Evolutionary conservation across 2,329 filamentous ascomycete genomes (phyloP).

Genomic region (Ophiostoma triangulosporum): DNA sequence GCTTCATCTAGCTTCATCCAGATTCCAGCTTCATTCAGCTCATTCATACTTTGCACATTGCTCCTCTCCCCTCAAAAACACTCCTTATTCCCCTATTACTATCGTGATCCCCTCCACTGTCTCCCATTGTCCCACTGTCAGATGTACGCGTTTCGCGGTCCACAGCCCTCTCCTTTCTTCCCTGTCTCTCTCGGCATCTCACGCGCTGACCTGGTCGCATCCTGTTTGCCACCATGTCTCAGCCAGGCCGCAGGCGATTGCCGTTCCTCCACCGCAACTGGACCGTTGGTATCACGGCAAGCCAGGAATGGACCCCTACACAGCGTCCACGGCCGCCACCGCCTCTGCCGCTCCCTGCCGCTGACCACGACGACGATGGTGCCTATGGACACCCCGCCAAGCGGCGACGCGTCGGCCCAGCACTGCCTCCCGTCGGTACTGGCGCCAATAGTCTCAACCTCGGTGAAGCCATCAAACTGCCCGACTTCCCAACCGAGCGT

Average conservation of each 20-base stretch:
- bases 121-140: not conserved
- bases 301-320: slow-evolving; percentile 26
- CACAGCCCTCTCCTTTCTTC: not conserved
- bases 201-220: not conserved
- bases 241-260: slow-evolving; percentile 24
- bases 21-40: not conserved
- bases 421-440: not conserved
- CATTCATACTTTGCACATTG: not conserved
- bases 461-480: slow-evolving; percentile 12
- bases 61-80: not conserved
- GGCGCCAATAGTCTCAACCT: not conserved
- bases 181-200: not conserved
- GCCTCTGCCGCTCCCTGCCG: not conserved
- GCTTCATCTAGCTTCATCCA: too few species aligned
- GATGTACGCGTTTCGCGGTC: slow-evolving; percentile 1
- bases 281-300: slow-evolving; percentile 32
- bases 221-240: slow-evolving; percentile 30
- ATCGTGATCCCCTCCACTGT: not conserved
- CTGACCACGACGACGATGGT: slow-evolving; percentile 19
- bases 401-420: slow-evolving; percentile 31
- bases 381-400: slow-evolving; percentile 30
- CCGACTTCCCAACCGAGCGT: slow-evolving; percentile 13
- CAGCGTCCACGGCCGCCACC: slow-evolving; percentile 17
- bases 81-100: not conserved
- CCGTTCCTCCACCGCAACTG: slow-evolving; percentile 44